Percentiles rank a stretch among this genome's conserved stretches.
Conservation (phyloP, 176 grass and related monocot genomes). For the Carex cristatella region DNA sequence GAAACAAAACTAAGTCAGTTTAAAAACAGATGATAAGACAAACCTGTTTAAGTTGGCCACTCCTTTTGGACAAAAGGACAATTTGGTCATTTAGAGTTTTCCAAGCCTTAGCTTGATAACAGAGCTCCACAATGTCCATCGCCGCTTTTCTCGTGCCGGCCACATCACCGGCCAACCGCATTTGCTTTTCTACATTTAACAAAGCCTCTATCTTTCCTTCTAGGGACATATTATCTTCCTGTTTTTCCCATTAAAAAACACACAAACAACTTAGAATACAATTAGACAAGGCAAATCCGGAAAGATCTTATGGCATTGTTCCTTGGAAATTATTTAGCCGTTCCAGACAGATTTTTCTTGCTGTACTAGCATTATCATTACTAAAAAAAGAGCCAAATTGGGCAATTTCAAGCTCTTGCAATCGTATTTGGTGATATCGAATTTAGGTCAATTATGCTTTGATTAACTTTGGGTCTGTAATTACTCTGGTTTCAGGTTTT, state of each 20-base stretch:
- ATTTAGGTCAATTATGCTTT: not conserved
- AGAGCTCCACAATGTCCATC: constrained; percentile 91
- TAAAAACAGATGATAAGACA: not conserved
- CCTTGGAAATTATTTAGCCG: not conserved
- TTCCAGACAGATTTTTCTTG: not conserved
- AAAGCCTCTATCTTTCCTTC: constrained; percentile 78
- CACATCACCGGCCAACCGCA: constrained; percentile 76
- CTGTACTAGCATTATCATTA: not conserved
- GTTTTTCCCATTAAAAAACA: constrained; percentile 24
- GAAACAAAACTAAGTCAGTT: not conserved
- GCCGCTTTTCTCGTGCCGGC: constrained; percentile 79
- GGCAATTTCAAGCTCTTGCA: not conserved
- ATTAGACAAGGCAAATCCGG: not conserved
- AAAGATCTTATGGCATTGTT: not conserved
- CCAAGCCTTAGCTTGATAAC: constrained; percentile 69
- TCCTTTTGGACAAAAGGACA: constrained; percentile 76
- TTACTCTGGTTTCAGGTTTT: not conserved
- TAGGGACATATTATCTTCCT: constrained; percentile 54
- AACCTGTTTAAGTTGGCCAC: constrained; percentile 98
- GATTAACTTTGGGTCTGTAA: not conserved
- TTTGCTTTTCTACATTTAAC: constrained; percentile 88
- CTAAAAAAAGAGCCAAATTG: not conserved
- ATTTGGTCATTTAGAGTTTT: constrained; percentile 99
- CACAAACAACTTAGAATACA: not conserved
- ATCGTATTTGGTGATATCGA: not conserved